Percentiles rank a stretch among this genome's conserved stretches.
phyloP scores from a whole-genome alignment of 257 asterid genomes.

The Primulina huaijiensis region DNA sequence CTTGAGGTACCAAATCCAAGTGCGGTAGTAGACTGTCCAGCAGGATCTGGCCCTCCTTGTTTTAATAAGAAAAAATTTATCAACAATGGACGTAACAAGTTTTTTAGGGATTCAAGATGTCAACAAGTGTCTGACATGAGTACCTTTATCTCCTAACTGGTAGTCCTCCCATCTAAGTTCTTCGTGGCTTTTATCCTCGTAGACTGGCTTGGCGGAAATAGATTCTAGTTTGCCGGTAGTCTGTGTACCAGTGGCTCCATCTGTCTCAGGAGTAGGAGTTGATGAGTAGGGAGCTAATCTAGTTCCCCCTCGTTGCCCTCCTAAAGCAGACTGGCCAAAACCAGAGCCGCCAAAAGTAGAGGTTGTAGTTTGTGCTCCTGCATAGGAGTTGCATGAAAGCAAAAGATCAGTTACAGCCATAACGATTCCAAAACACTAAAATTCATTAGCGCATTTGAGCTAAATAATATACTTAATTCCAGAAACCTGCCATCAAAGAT shows the following conservation, averaged over 20 bases:
- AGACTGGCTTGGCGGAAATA: constrained; percentile 64
- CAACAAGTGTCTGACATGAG: constrained; percentile 15
- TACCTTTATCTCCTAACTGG: constrained; percentile 58
- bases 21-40: constrained; percentile 58
- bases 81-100: constrained; percentile 17
- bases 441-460: neutral
- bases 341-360: constrained; percentile 60
- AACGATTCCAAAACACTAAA: neutral
- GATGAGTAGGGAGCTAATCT: constrained; percentile 51
- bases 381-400: neutral
- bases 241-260: constrained; percentile 36
- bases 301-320: constrained; percentile 75
- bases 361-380: constrained; percentile 73
- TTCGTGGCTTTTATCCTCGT: constrained; percentile 72
- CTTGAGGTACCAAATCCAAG: constrained; percentile 51
- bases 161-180: constrained; percentile 84
- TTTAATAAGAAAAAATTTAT: constrained; percentile 23
- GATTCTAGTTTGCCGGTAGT: constrained; percentile 54
- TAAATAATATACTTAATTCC: constrained; percentile 13
- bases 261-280: constrained; percentile 55
- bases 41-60: constrained; percentile 79
- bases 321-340: constrained; percentile 70
- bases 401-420: constrained; percentile 21
- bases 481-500: constrained; percentile 20
- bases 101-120: constrained; percentile 11